Percentiles rank a stretch among this genome's conserved stretches.
Conservation (phyloP, 331 rosid species). For the Phaseolus coccineus region DNA sequence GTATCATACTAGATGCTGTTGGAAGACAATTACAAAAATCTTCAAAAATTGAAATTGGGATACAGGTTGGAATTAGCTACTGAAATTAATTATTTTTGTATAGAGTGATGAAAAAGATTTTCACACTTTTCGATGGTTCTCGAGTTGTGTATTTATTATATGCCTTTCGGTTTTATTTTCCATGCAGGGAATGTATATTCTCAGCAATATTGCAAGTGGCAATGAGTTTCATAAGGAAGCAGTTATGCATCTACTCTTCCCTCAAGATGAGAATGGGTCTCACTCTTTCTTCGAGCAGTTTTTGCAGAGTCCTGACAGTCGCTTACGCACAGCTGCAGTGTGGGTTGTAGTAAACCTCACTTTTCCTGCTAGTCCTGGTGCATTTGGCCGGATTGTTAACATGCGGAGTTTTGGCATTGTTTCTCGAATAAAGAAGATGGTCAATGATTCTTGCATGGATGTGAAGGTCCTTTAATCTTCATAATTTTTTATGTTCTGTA, state of each 20-base stretch:
- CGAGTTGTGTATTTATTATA: constrained; percentile 25
- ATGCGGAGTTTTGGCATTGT: constrained; percentile 70
- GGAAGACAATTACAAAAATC: constrained; percentile 67
- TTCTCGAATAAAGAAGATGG: constrained; percentile 80
- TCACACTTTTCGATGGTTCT: not conserved
- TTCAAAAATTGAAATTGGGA: constrained; percentile 66
- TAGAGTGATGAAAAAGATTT: constrained; percentile 16
- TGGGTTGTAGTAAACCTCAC: constrained; percentile 83
- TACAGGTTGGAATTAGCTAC: constrained; percentile 67
- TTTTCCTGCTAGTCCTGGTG: constrained; percentile 65
- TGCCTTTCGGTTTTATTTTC: constrained; percentile 35
- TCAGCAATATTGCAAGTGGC: constrained; percentile 81
- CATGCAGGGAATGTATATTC: constrained; percentile 81
- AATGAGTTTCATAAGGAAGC: constrained; percentile 83
- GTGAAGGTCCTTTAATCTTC: constrained; percentile 66
- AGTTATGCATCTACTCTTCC: constrained; percentile 70
- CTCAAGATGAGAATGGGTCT: constrained; percentile 55
- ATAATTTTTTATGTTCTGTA: constrained; percentile 6
- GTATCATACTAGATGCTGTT: constrained; percentile 68
- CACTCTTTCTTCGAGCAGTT: constrained; percentile 63
- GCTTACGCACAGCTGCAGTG: constrained; percentile 67
- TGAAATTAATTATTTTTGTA: constrained; percentile 17
- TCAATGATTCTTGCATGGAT: constrained; percentile 75
- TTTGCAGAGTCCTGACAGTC: constrained; percentile 70
- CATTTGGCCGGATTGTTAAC: constrained; percentile 57